These are phyloP conservation scores for Fusarium sp. DNA, from an alignment of 2,329 filamentous ascomycete species.

Conservation along the genomic window DNA sequence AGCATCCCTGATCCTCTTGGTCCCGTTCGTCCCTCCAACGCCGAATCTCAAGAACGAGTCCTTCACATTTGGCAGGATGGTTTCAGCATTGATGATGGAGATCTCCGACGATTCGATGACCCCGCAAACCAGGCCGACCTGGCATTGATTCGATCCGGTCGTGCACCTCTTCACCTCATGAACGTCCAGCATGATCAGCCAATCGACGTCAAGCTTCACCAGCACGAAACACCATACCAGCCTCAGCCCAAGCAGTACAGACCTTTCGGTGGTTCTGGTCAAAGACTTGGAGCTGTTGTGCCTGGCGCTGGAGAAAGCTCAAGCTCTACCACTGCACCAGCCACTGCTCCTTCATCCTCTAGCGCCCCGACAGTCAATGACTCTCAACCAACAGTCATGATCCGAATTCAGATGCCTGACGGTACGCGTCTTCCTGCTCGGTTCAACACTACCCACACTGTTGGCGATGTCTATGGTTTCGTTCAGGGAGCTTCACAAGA, in stretches of 20 bases:
- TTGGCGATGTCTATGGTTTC: constrained; percentile 82
- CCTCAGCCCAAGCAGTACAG: constrained; percentile 79
- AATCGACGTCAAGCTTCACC: constrained; percentile 81
- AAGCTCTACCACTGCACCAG: constrained; percentile 25
- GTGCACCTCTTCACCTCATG: constrained; percentile 81
- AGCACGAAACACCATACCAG: constrained; percentile 77
- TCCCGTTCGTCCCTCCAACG: constrained; percentile 43
- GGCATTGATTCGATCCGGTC: constrained; percentile 79
- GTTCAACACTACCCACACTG: constrained; percentile 83
- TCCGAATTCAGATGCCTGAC: constrained; percentile 83
- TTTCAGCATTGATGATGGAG: constrained; percentile 86
- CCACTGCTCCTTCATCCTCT: constrained; percentile 52
- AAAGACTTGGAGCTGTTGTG: constrained; percentile 80
- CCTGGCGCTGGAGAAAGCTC: constrained; percentile 63
- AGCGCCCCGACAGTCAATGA: constrained; percentile 63
- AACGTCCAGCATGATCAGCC: constrained; percentile 79
- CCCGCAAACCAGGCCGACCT: constrained; percentile 78
- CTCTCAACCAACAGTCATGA: constrained; percentile 73
- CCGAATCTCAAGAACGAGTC: constrained; percentile 70
- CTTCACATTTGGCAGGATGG: constrained; percentile 87
- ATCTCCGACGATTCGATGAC: constrained; percentile 81
- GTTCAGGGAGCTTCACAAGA: constrained; percentile 72
- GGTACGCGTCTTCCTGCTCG: constrained; percentile 81
- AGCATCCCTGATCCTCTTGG: constrained; percentile 70
- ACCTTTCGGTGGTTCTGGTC: constrained; percentile 78